Evolutionary conservation across 179 eudicot species (phyloP), one percentile per base, ranked within the genome.

Genomic region (Amaranthus tricolor): DNA sequence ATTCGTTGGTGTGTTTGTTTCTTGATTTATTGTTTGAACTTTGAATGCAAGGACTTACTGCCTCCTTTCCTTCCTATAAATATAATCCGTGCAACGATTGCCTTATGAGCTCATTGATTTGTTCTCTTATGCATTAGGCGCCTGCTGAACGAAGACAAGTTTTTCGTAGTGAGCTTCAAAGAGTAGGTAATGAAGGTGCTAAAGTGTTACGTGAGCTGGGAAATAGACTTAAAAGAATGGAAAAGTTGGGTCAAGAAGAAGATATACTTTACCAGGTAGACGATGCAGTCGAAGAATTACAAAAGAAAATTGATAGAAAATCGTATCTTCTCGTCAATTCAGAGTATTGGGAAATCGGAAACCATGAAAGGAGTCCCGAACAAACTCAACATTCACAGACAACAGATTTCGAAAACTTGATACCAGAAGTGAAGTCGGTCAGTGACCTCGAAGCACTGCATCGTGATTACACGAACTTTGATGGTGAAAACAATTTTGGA

Each of bases 141-240:
- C 92, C 97, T 45, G 75, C 97, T 53, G 99, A 90, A 58, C 85
- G 82, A 77, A 90, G 97, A 81, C 87, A 62, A 69, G 91, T 91
- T 10, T 95, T 95, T 54, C 76, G 83, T 43, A 72, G 16, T 53
- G 92, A 87, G 80, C 90, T 95, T 78, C 91, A 86, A 60, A 88
- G 85, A 76, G 92, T 95, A 7, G 95, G 99, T 20, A 86, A 75
- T 40, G 97, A 89, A 81, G 92, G 99, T n/a, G 96, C 97, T 9
- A 88, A 86, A 64, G 88, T 95, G 63, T 60, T 93, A 66, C 93
- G 91, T 8, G 86, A 83, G 73, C 87, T 95, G 40, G 97, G 99
- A 53, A 84, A 82, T 75, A 95, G 87, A 82, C 72, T 95, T 6
- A 86, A 93, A 75, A 82, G 70, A 73, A 90, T 89, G 97, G 99